Conservation (phyloP, 2,329 filamentous ascomycete species). For the Scopulariopsis brevicaulis region DNA sequence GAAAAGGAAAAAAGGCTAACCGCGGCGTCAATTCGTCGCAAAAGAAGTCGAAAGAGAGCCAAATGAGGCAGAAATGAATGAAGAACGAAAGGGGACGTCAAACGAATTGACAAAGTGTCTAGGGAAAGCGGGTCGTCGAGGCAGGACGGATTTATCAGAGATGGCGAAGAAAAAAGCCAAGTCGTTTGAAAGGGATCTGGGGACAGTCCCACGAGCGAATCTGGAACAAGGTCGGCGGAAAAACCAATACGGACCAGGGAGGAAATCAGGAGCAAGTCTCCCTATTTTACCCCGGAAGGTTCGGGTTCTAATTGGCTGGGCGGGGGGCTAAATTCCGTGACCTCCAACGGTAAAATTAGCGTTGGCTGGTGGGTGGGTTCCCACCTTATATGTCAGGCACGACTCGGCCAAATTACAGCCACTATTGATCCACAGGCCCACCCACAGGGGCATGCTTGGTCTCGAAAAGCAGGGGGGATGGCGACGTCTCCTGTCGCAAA, state of each 20-base stretch:
- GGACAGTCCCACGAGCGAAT: not conserved
- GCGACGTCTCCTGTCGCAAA: too few species aligned
- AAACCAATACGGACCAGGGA: not conserved
- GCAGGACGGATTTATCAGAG: not conserved
- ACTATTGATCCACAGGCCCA: not conserved
- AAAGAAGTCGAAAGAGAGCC: not conserved
- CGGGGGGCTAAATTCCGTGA: not conserved
- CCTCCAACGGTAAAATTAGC: not conserved
- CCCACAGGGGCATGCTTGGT: too few species aligned
- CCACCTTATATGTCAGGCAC: not conserved
- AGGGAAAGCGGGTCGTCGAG: not conserved
- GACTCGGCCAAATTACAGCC: not conserved
- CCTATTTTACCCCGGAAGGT: not conserved
- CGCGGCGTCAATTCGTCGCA: not conserved
- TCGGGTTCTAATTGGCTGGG: not conserved
- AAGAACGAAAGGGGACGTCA: not conserved
- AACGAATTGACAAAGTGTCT: not conserved
- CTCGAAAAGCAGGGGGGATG: too few species aligned
- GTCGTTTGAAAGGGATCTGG: not conserved
- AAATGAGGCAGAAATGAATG: not conserved
- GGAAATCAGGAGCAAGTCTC: not conserved
- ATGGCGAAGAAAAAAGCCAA: slow-evolving; percentile 1
- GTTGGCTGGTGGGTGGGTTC: not conserved
- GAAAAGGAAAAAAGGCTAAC: not conserved
- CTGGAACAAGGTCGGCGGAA: not conserved